Conservation (phyloP, 2,329 filamentous ascomycete species). For the Penicillium sp. region DNA sequence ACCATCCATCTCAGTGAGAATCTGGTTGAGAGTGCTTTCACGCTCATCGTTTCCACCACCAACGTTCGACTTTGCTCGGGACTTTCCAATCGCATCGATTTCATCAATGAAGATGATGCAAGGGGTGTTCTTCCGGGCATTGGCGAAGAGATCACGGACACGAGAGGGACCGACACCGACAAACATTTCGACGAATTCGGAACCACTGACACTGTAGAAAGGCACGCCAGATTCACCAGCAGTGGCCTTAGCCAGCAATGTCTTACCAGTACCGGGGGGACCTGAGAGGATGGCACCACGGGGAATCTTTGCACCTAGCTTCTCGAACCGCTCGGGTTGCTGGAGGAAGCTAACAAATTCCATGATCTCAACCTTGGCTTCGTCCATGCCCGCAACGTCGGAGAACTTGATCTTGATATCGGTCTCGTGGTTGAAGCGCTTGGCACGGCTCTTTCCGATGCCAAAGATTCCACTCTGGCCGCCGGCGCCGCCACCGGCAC, state of each 20-base stretch:
- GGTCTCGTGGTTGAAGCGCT: slow-evolving; percentile 96
- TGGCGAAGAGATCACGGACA: slow-evolving; percentile 91
- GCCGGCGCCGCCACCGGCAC: slow-evolving; percentile 67
- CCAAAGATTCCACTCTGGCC: slow-evolving; percentile 81
- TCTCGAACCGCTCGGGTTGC: slow-evolving; percentile 87
- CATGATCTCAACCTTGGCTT: slow-evolving; percentile 98
- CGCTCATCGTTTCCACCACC: slow-evolving; percentile 95
- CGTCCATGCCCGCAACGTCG: slow-evolving; percentile 96
- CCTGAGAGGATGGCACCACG: slow-evolving; percentile 94
- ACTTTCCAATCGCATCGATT: slow-evolving; percentile 95
- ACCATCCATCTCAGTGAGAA: slow-evolving; percentile 98
- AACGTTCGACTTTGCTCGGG: slow-evolving; percentile 77
- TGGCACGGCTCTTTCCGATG: slow-evolving; percentile 92
- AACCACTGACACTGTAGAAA: slow-evolving; percentile 97
- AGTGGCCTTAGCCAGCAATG: slow-evolving; percentile 91
- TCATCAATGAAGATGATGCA: slow-evolving; percentile 99
- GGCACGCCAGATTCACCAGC: slow-evolving; percentile 95
- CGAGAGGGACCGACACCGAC: slow-evolving; percentile 96
- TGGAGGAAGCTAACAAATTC: slow-evolving; percentile 98
- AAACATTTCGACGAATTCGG: slow-evolving; percentile 99
- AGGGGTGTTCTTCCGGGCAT: slow-evolving; percentile 90
- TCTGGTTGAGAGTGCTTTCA: slow-evolving; percentile 96
- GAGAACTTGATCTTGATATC: slow-evolving; percentile 96
- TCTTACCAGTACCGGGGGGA: slow-evolving; percentile 98
- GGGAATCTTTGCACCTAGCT: slow-evolving; percentile 94